Evolutionary conservation across 2,329 filamentous ascomycete species (phyloP).

Genomic region (Xylariaceae sp.): DNA sequence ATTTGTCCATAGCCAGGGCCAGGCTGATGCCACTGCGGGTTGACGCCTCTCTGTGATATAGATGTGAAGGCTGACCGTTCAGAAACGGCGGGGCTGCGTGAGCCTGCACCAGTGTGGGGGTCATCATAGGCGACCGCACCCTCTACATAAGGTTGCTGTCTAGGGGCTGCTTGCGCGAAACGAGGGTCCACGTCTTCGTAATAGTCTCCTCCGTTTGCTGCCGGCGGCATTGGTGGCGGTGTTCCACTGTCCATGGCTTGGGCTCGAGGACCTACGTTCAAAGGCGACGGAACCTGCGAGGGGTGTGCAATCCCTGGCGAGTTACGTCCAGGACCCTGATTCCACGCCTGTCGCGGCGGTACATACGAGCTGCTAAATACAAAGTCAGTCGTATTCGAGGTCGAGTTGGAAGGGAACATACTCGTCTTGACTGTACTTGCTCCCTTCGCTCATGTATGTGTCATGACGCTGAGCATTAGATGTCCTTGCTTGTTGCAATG

Average conservation of each 20-base stretch:
- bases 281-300: conserved; percentile 36
- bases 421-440: conserved; percentile 70
- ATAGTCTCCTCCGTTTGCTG: conserved; percentile 48
- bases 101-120: conserved; percentile 47
- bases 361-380: conserved; percentile 47
- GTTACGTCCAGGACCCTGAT: conserved; percentile 37
- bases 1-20: conserved; percentile 38
- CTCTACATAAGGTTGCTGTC: conserved; percentile 22
- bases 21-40: conserved; percentile 74
- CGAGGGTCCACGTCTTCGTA: conserved; percentile 92
- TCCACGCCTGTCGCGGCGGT: conserved; percentile 55
- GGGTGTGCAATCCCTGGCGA: conserved; percentile 30
- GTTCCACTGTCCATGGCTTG: conserved; percentile 34
- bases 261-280: conserved; percentile 30
- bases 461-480: conserved; percentile 37
- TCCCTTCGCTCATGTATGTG: conserved; percentile 60
- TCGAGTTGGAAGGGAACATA: conserved; percentile 43
- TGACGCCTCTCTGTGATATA: conserved; percentile 81
- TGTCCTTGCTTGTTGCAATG: conserved; percentile 55
- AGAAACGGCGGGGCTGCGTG: conserved; percentile 70
- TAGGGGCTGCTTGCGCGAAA: conserved; percentile 55
- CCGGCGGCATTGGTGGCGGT: conserved; percentile 28
- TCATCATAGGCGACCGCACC: conserved; percentile 55
- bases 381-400: conserved; percentile 23
- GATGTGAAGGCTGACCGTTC: conserved; percentile 86